phyloP scores from a whole-genome alignment of 331 rosid genomes.

The Erythrophleum ivorense region DNA sequence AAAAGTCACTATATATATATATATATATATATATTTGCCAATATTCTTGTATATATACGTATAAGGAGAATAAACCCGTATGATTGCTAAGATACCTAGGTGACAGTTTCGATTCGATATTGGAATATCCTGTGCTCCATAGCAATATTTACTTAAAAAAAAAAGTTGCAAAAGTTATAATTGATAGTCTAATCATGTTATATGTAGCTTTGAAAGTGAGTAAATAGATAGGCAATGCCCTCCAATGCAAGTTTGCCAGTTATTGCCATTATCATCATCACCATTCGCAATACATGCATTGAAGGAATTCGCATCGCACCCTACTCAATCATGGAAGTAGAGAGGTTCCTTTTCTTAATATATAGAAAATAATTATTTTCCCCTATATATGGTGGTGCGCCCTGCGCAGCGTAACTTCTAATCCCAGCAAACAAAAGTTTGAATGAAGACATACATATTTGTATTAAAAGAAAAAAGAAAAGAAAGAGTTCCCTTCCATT shows the following conservation, averaged over 20 bases:
- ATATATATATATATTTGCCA: neutral
- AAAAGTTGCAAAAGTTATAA: conserved; percentile 31
- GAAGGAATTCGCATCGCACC: conserved; percentile 37
- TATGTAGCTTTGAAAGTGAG: conserved; percentile 46
- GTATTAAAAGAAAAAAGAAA: neutral
- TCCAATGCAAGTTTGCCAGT: conserved; percentile 44
- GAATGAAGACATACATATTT: conserved; percentile 17
- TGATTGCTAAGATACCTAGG: neutral
- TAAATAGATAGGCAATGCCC: conserved; percentile 40
- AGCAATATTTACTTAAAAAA: neutral
- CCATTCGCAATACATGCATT: conserved; percentile 36
- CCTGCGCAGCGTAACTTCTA: conserved; percentile 48
- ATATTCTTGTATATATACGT: neutral
- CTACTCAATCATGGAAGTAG: conserved; percentile 36
- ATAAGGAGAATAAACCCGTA: neutral
- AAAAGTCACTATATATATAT: neutral
- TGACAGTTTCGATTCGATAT: neutral
- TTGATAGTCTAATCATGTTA: conserved; percentile 49
- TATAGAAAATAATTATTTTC: conserved; percentile 40
- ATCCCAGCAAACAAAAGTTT: conserved; percentile 48
- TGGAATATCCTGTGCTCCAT: neutral
- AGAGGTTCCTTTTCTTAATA: conserved; percentile 43
- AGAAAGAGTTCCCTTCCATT: conserved; percentile 7
- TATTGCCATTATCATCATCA: conserved; percentile 42
- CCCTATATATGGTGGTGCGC: conserved; percentile 1